Base-by-base conservation (phyloP, 352 stramenopile species). In the Globisporangium irregulare region DNA sequence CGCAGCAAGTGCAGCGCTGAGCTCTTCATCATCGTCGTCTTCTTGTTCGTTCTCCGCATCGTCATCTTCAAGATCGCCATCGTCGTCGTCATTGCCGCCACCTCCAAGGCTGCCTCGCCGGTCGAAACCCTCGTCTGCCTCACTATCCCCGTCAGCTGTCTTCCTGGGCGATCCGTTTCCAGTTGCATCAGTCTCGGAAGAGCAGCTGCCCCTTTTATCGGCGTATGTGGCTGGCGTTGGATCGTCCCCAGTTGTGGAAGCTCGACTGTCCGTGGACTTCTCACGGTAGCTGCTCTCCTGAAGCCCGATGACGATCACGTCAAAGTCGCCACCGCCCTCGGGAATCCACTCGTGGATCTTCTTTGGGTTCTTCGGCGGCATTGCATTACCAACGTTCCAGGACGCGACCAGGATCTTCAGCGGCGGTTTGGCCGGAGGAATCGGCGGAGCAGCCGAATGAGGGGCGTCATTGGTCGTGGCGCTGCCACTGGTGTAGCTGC, bases 371-470 rank as follows among this genome's bases (percentile, higher is more conserved):
- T 88, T 87, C 1, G 87, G 85, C 25, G 87, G 85, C 82, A 90
- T 91, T 8, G 84, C 85, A 63, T 96, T 96, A 54, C 89, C 89
- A 6, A 96, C 81, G 59, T 96, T 96, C 89, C 89, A 96, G 7
- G 89, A 91, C 2, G 72, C 81, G 48, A 92, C 56, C n/a, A 91
- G 73, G 34, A 92, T 76, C 66, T 85, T 83, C 14, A 92, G 71
- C 5, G 65, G 68, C 22, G 51, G 43, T 22, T 51, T 51, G 43
- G 18, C 18, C 0, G 43, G 43, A 51, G 43, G 5, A 51, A 0
- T 20, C 5, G 43, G 0, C 3, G 43, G 1, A 24, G 20, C 51
- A 57, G 22, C 50, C 14, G 55, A 1, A 32, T 24, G 20, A 53
- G 50, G 8, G 29, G 4, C 7, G 10, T n/a, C 12, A 24, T 53